Percentiles rank a stretch among this genome's conserved stretches.
These are phyloP conservation scores for Sherardia arvensis DNA, from an alignment of 257 asterid genomes.

Conservation along the genomic window DNA sequence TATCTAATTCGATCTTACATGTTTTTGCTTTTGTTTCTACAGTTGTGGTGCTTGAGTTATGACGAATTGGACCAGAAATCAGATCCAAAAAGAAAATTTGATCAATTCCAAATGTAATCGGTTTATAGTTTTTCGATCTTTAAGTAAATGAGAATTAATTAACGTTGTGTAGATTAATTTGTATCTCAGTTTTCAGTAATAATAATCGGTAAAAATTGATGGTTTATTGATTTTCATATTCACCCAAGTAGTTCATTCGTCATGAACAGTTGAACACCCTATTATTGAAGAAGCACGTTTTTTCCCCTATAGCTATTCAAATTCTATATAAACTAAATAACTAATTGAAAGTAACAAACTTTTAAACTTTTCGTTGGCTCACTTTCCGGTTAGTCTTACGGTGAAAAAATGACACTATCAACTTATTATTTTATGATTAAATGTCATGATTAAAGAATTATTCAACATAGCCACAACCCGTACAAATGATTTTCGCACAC, in stretches of 20 bases:
- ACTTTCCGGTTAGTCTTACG: too few species aligned
- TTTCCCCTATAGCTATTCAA: too few species aligned
- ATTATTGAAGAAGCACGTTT: too few species aligned
- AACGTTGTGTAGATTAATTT: background rate
- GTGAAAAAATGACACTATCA: too few species aligned
- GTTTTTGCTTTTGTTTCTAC: conserved; percentile 3
- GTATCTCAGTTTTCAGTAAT: background rate
- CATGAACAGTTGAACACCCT: too few species aligned
- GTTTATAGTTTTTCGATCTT: background rate
- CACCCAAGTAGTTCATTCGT: background rate
- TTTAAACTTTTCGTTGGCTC: too few species aligned
- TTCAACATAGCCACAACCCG: too few species aligned
- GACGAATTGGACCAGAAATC: conserved; percentile 16
- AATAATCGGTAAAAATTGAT: background rate
- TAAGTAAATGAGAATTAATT: conserved; percentile 9
- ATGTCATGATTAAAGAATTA: too few species aligned
- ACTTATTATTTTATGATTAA: too few species aligned
- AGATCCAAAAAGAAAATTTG: background rate
- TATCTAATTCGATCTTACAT: background rate
- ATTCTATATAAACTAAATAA: too few species aligned
- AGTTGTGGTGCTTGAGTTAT: conserved; percentile 78
- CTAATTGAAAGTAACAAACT: too few species aligned
- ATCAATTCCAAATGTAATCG: background rate
- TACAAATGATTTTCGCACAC: too few species aligned
- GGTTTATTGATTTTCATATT: background rate